These are phyloP conservation scores for Exophiala spinifera DNA, from an alignment of 2,329 filamentous ascomycete genomes.

Conservation along the genomic window DNA sequence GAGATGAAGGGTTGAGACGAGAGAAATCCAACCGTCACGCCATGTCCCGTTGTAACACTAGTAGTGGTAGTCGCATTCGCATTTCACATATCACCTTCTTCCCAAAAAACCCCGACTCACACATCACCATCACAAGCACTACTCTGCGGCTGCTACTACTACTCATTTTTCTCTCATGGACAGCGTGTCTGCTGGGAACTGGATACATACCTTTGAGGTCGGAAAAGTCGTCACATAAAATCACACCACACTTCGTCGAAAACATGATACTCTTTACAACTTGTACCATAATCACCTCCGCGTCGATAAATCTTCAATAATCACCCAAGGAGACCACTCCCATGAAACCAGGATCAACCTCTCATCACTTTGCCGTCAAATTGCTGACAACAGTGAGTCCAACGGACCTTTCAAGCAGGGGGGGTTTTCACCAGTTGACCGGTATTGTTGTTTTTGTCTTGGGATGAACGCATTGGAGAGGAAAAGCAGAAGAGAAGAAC, in stretches of 20 bases:
- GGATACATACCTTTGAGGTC: neutral
- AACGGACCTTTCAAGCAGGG: no score
- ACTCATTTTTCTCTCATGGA: neutral
- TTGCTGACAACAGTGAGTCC: no score
- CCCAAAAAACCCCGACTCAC: neutral
- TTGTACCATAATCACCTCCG: neutral
- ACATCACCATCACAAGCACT: no score
- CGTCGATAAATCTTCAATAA: neutral
- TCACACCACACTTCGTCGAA: neutral
- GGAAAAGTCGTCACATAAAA: neutral
- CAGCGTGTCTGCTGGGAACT: neutral
- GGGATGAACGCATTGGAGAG: no score
- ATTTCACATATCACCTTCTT: no score
- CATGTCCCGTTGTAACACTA: no score
- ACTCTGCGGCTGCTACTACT: no score
- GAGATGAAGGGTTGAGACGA: conserved; percentile 27
- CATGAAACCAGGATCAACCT: neutral
- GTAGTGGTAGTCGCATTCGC: neutral
- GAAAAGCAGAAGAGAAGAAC: no score
- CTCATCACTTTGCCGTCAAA: no score
- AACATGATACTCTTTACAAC: neutral
- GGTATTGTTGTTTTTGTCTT: no score
- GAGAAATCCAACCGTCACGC: neutral
- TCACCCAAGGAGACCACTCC: neutral
- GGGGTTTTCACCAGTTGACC: no score